Evolutionary conservation across 2,329 filamentous ascomycete species (phyloP).

Genomic region (Claviceps capensis): DNA sequence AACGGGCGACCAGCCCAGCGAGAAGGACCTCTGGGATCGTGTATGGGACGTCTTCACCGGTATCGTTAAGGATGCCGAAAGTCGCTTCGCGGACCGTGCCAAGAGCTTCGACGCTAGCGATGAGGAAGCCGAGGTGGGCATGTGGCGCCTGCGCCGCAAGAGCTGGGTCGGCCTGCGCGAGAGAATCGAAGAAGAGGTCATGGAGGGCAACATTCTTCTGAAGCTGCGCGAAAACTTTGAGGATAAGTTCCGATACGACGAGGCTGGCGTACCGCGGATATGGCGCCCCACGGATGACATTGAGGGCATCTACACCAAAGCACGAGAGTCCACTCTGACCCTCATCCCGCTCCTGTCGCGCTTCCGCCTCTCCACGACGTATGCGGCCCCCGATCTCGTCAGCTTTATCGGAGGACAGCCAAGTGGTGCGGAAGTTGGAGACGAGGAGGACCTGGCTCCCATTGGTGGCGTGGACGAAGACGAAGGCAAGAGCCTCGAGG

Average conservation of each 20-base stretch:
- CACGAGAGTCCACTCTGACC: conserved; percentile 80
- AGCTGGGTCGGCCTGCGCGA: conserved; percentile 83
- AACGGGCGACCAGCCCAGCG: conserved; percentile 57
- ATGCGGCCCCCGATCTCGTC: conserved; percentile 66
- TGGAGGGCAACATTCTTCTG: conserved; percentile 89
- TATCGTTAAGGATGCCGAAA: conserved; percentile 74
- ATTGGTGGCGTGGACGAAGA: conserved; percentile 94
- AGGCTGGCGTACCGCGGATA: conserved; percentile 84
- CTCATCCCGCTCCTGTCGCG: conserved; percentile 79
- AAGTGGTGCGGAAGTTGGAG: conserved; percentile 57
- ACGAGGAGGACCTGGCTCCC: conserved; percentile 78
- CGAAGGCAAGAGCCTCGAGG: conserved; percentile 84
- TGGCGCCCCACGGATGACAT: conserved; percentile 97
- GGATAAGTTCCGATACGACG: conserved; percentile 97
- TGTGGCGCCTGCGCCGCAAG: conserved; percentile 87
- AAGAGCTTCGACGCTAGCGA: conserved; percentile 86
- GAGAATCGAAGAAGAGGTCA: conserved; percentile 92
- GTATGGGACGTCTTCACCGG: conserved; percentile 79
- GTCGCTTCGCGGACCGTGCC: conserved; percentile 73
- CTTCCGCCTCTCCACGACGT: conserved; percentile 66
- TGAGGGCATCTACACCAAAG: conserved; percentile 84
- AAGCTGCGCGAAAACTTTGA: conserved; percentile 98
- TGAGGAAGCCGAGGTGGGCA: conserved; percentile 80
- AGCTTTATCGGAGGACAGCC: conserved; percentile 74
- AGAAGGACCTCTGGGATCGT: conserved; percentile 90